A percentile compares a stretch with the other conserved stretches of the same genome.
These are phyloP conservation scores for Nakazawaea populi DNA, from an alignment of 805 yeast genomes.

Conservation along the genomic window DNA sequence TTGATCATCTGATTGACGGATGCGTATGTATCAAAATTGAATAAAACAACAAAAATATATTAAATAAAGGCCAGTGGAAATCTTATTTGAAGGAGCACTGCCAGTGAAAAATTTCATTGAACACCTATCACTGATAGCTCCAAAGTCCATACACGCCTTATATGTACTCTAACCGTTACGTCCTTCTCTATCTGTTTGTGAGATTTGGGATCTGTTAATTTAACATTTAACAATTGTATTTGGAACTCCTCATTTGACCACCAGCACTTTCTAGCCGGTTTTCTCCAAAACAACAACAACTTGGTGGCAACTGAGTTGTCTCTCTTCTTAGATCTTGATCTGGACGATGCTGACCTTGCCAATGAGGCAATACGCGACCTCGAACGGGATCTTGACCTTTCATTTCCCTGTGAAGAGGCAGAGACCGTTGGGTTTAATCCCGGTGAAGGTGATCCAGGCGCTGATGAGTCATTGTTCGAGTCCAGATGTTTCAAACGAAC, in stretches of 20 bases:
- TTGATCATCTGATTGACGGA: not conserved
- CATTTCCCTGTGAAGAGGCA: conserved; percentile 25
- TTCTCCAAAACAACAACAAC: conserved; percentile 87
- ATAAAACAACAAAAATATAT: not conserved
- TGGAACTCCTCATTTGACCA: conserved; percentile 70
- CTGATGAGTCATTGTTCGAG: conserved; percentile 11
- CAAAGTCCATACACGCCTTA: conserved; percentile 94
- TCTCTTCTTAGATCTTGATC: conserved; percentile 35
- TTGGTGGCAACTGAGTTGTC: conserved; percentile 43
- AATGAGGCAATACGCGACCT: conserved; percentile 55
- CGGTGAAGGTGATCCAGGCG: conserved; percentile 6
- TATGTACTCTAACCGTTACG: conserved; percentile 64
- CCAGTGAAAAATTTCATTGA: conserved; percentile 27
- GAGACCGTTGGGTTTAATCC: conserved; percentile 17
- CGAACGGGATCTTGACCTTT: conserved; percentile 28
- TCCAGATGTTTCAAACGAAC: conserved; percentile 44
- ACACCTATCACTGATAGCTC: conserved; percentile 89
- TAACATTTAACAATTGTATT: conserved; percentile 26
- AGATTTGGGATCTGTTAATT: conserved; percentile 16
- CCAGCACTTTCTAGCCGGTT: conserved; percentile 99
- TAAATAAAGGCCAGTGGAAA: not conserved
- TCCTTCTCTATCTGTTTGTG: conserved; percentile 25
- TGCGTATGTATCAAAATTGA: not conserved
- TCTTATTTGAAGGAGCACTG: not conserved
- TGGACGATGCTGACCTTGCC: conserved; percentile 56